Evolutionary conservation across 2,329 filamentous ascomycete genomes (phyloP).

Genomic region (Neodidymelliopsis sp.): DNA sequence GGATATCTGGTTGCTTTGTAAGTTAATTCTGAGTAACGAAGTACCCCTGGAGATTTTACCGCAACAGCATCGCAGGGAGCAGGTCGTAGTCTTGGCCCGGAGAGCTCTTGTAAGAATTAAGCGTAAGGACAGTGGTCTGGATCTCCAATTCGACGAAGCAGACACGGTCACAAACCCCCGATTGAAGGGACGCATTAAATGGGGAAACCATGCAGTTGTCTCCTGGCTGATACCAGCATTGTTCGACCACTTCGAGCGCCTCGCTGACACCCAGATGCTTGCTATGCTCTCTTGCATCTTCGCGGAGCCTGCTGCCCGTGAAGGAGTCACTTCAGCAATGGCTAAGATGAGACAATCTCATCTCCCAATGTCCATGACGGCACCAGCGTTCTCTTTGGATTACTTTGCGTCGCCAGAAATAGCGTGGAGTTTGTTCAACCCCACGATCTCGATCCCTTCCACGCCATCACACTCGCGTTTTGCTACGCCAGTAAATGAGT

Average conservation of each 20-base stretch:
- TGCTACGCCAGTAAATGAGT: constrained; percentile 40
- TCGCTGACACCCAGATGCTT: constrained; percentile 70
- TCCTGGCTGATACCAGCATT: constrained; percentile 64
- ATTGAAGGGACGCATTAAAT: constrained; percentile 58
- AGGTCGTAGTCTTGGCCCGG: constrained; percentile 73
- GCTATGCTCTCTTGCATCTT: constrained; percentile 71
- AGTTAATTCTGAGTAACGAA: constrained; percentile 77
- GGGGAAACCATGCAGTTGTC: constrained; percentile 65
- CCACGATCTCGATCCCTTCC: constrained; percentile 44
- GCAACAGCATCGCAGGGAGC: constrained; percentile 63
- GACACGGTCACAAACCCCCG: constrained; percentile 49
- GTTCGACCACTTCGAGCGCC: constrained; percentile 66
- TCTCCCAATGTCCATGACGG: constrained; percentile 52
- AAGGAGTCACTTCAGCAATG: constrained; percentile 50
- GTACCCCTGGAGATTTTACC: constrained; percentile 73
- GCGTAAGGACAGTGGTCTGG: constrained; percentile 58
- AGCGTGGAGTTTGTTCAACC: constrained; percentile 54
- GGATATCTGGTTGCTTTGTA: constrained; percentile 83
- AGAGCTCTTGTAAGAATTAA: constrained; percentile 63
- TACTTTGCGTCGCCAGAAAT: constrained; percentile 55
- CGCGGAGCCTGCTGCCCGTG: constrained; percentile 55
- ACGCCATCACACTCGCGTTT: constrained; percentile 43
- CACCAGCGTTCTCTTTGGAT: constrained; percentile 56
- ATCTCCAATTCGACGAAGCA: constrained; percentile 56
- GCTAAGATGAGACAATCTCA: constrained; percentile 45